A percentile compares a stretch with the other conserved stretches of the same genome.
These are phyloP conservation scores for Brasenia schreberi DNA, from an alignment of 164 flowering plant genomes.

Conservation along the genomic window DNA sequence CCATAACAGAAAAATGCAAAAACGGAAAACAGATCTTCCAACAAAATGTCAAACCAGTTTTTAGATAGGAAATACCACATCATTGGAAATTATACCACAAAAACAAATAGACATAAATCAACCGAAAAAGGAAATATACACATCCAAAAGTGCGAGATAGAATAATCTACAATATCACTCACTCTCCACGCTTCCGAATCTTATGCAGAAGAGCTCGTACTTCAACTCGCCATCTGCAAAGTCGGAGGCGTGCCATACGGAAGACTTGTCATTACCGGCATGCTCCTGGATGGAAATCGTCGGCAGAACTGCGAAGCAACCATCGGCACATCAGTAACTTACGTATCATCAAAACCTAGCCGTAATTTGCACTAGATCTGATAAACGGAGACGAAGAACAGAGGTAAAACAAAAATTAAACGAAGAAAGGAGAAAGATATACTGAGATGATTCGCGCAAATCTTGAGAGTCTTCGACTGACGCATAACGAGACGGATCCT, in stretches of 20 bases:
- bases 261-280: conserved; percentile 25
- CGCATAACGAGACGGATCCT: conserved; percentile 29
- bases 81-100: too few species aligned
- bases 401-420: background rate
- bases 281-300: conserved; percentile 21
- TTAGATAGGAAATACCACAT: too few species aligned
- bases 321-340: background rate
- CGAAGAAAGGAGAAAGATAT: background rate
- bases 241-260: conserved; percentile 35
- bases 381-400: background rate
- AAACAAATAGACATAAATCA: too few species aligned
- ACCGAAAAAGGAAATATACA: too few species aligned
- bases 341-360: background rate
- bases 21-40: too few species aligned
- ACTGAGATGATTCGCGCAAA: conserved; percentile 33
- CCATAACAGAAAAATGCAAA: too few species aligned
- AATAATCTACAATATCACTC: conserved; percentile 4
- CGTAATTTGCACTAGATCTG: background rate
- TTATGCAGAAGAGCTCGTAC: conserved; percentile 26
- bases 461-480: conserved; percentile 26
- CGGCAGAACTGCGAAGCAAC: conserved; percentile 14
- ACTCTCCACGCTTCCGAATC: conserved; percentile 27
- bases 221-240: conserved; percentile 31
- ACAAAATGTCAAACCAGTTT: too few species aligned
- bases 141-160: too few species aligned